Base-by-base conservation (phyloP, 2,329 filamentous ascomycete genomes). In the Arthrobotrys musiformis region DNA sequence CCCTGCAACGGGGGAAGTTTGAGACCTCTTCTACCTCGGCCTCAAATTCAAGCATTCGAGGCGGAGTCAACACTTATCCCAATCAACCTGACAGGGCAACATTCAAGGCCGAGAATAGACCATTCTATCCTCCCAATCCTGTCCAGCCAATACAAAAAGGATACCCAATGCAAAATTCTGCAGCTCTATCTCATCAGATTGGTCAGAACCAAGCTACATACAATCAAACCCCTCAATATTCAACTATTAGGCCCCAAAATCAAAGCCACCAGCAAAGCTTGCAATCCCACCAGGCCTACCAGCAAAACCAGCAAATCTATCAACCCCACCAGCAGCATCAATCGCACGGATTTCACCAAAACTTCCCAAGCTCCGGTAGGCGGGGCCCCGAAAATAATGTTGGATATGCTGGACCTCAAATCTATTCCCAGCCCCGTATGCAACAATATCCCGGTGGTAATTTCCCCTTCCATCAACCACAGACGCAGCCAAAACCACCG, bases 401-500 rank as follows among this genome's bases (percentile, higher is more conserved):
- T 58, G 44, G 56, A 35, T 62, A 68, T 40, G 7, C 17, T 6
- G 22, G 1, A 4, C 42, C 50, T 26, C 56, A 66, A 3, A 40
- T 24, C 13, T 44, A 62, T 37, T 9, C 30, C 4, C 64, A 60
- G n/a, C 50, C 61, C 1, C 28, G 17, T 24, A 44, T 28, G 8
- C 66, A 70, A 37, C 69, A 72, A 17, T 40, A 28, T 50, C 46
- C 52, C 26, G 30, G 42, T 30, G 26, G 22, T 13, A 60, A 60
- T 17, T 72, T 72, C n/a, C 33, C 48, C 0, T 35, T 61, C 19
- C 70, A 66, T 17, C 33, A 54, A 28, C 30, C 44, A 22, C 70
- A 68, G 24, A 22, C 30, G 7, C 70, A 61, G 26, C 62, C 68
- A 46, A 58, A 67, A 3, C 24, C 24, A 7, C 52, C n/a, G 2